A percentile compares a stretch with the other conserved stretches of the same genome.
phyloP scores from a whole-genome alignment of 2,329 filamentous ascomycete species.

The Leptographium lundbergii region DNA sequence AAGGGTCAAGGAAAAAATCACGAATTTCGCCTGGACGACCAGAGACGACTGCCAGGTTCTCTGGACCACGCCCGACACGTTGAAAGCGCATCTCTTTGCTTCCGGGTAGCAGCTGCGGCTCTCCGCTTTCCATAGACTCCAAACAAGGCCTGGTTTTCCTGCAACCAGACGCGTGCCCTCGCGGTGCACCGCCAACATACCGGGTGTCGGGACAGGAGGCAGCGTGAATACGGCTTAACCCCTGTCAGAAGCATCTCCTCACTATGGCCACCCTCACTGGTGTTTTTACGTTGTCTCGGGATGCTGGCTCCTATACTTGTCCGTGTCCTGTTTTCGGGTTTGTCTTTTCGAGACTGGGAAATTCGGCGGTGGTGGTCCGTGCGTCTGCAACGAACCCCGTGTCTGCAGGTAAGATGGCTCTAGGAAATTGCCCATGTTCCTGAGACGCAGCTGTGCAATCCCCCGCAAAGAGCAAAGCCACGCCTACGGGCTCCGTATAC shows the following conservation, averaged over 20 bases:
- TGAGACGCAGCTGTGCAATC: neutral
- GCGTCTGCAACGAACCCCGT: neutral
- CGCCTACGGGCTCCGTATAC: too few species aligned
- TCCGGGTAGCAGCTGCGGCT: too few species aligned
- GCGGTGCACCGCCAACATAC: neutral
- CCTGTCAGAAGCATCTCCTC: too few species aligned
- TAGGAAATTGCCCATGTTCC: neutral
- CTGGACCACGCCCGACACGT: neutral
- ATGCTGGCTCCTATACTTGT: too few species aligned
- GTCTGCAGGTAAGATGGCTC: too few species aligned
- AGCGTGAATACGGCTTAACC: too few species aligned
- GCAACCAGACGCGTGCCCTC: neutral
- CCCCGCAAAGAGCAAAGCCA: neutral
- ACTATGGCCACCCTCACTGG: too few species aligned
- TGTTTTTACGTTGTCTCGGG: too few species aligned
- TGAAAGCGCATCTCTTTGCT: too few species aligned
- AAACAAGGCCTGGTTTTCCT: slow-evolving; percentile 1
- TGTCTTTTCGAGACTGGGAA: neutral
- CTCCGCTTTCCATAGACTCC: slow-evolving; percentile 7
- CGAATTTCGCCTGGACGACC: neutral
- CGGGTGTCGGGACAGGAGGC: neutral
- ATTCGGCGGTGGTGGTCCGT: neutral
- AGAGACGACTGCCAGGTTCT: neutral
- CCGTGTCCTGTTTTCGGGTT: too few species aligned
- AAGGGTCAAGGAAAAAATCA: neutral